Evolutionary conservation across 2,329 filamentous ascomycete species (phyloP), one percentile per base, ranked within the genome.

Genomic region (Pestalotiopsis sp.): DNA sequence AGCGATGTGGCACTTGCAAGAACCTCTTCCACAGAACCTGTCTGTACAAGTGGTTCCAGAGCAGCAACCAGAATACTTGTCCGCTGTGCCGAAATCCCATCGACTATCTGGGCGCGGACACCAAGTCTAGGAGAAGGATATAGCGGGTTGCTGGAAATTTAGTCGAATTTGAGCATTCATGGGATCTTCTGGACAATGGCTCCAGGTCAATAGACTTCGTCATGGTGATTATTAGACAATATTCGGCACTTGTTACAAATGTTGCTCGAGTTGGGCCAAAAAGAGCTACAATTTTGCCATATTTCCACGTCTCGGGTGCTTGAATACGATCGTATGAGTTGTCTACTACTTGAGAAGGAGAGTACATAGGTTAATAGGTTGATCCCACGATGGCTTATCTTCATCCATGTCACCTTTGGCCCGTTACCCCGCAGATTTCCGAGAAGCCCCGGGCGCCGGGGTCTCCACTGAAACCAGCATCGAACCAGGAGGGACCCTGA

Each of bases 1-100:
- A 98, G 86, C 87, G 89, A 67, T 99, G 96, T 79, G 86, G 88
- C 61, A 98, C 95, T 1, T 99, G 96, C 86, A 95, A 94, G 85
- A 95, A 99, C 81, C 84, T 93, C 66, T 99, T 98, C 84, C 96
- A 99, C 81, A 88, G 91, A 1, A 88, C 89, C 2, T 99, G 96
- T 82, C 81, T 99, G 81, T 97, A 94, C 84, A 95, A 95, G 81
- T 99, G 96, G 96, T 98, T 99, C 85, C 93, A 93, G 85, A 95
- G 88, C 74, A 97, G 94, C 78, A 97, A 93, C 80, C 91, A 93
- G 76, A 96, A 93, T 76, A 95, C 92, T 63, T 99, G 96, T 80
- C 96, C 96, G 62, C 84, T 99, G 72, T 99, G 96, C 81, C 87
- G 96, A 74, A 97, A 97, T 78, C 91, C 92, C 25, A 98, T 98